Conservation (phyloP, 2,329 filamentous ascomycete species). For the Trichoderma simmonsii region DNA sequence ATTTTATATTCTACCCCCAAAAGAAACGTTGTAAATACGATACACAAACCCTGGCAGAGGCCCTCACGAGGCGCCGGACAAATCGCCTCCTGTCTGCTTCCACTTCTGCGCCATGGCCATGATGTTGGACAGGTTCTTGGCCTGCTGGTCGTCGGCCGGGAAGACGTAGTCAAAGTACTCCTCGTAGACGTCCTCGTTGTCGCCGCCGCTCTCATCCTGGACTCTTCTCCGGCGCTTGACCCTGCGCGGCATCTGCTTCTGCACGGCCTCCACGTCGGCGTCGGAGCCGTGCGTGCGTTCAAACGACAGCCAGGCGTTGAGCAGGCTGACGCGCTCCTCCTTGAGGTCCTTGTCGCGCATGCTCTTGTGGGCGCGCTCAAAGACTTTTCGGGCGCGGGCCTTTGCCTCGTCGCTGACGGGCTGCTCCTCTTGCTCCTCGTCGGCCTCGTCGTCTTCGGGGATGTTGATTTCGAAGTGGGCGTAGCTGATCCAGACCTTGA, state of each 20-base stretch:
- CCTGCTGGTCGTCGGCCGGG: constrained; percentile 87
- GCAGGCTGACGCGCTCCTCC: constrained; percentile 86
- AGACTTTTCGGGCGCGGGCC: constrained; percentile 74
- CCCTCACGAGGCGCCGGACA: constrained; percentile 28
- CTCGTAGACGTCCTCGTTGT: constrained; percentile 59
- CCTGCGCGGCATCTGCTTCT: constrained; percentile 89
- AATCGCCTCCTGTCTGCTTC: constrained; percentile 59
- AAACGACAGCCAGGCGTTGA: constrained; percentile 90
- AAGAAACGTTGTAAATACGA: no score
- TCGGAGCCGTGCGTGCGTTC: constrained; percentile 77
- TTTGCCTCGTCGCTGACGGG: constrained; percentile 81
- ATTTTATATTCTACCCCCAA: background rate
- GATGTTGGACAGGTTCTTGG: constrained; percentile 77
- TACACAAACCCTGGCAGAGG: no score
- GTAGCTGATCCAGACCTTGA: constrained; percentile 99
- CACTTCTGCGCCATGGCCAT: constrained; percentile 83
- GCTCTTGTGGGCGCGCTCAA: constrained; percentile 77
- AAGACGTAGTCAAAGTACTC: constrained; percentile 98
- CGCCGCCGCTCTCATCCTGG: constrained; percentile 56
- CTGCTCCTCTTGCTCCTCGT: constrained; percentile 58
- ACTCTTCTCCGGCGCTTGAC: constrained; percentile 89
- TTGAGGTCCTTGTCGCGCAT: constrained; percentile 90
- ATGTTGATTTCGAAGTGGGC: constrained; percentile 98
- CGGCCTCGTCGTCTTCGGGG: constrained; percentile 65
- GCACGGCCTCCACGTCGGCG: constrained; percentile 75